These are phyloP conservation scores for Torrubiella hemipterigena DNA, from an alignment of 2,329 filamentous ascomycete genomes.

Conservation along the genomic window DNA sequence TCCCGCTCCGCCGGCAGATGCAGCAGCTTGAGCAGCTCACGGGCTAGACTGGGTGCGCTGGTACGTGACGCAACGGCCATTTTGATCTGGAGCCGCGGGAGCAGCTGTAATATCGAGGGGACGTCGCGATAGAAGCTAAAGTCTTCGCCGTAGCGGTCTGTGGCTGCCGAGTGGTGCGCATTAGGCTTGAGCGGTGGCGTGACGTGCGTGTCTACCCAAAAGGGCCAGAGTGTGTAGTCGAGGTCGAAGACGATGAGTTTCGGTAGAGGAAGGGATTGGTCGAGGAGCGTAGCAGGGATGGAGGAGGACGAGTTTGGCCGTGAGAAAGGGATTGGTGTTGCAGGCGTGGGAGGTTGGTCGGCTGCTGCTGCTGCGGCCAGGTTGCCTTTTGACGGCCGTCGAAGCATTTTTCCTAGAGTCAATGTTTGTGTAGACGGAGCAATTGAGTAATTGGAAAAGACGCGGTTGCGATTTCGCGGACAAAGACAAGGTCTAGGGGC, in stretches of 20 bases:
- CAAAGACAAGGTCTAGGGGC: too few species aligned
- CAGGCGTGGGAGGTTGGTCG: too few species aligned
- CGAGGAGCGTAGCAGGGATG: neutral
- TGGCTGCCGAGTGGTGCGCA: conserved; percentile 26
- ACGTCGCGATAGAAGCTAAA: conserved; percentile 63
- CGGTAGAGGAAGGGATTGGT: conserved; percentile 46
- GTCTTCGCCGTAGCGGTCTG: conserved; percentile 49
- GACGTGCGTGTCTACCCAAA: conserved; percentile 94
- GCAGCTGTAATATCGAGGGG: conserved; percentile 52
- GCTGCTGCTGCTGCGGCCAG: too few species aligned
- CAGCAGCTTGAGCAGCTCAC: conserved; percentile 68
- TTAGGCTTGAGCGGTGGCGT: conserved; percentile 53
- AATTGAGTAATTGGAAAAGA: too few species aligned
- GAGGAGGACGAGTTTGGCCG: too few species aligned
- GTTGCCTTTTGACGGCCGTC: too few species aligned
- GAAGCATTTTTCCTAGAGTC: too few species aligned
- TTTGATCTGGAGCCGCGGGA: conserved; percentile 30
- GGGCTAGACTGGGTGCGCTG: conserved; percentile 63
- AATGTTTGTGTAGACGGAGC: too few species aligned
- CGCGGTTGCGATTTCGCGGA: too few species aligned
- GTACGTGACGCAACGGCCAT: conserved; percentile 76
- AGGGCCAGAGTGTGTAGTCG: conserved; percentile 98
- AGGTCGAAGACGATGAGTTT: conserved; percentile 86
- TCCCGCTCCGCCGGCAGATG: conserved; percentile 31
- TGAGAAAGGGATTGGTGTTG: too few species aligned